phyloP scores from a whole-genome alignment of 495 filamentous ascomycete species.

The Podospora tetraspora region DNA sequence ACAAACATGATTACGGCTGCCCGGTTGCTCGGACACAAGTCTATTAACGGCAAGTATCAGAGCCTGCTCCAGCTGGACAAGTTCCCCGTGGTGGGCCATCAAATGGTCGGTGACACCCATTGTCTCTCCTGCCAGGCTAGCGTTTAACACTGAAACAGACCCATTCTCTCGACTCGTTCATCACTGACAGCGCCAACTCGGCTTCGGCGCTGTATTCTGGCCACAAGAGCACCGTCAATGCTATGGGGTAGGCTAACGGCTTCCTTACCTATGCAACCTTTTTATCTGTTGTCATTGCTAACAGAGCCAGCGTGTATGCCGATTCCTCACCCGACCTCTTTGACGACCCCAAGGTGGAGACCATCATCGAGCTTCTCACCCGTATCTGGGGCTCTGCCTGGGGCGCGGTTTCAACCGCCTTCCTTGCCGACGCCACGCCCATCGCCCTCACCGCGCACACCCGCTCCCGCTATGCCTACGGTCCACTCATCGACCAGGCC shows the following conservation, averaged over 20 bases:
- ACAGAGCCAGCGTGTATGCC: constrained; percentile 50
- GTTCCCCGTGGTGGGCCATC: constrained; percentile 66
- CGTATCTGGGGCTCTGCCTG: constrained; percentile 51
- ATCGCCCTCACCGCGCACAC: constrained; percentile 63
- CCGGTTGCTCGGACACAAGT: constrained; percentile 68
- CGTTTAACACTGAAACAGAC: constrained; percentile 27
- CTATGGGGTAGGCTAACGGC: too few relatives aligned
- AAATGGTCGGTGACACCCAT: constrained; percentile 41
- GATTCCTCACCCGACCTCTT: constrained; percentile 60
- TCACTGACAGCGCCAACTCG: constrained; percentile 73
- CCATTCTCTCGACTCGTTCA: constrained; percentile 69
- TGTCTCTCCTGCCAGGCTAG: not conserved
- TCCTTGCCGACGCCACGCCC: constrained; percentile 68
- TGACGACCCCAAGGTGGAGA: constrained; percentile 74
- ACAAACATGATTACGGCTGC: constrained; percentile 71
- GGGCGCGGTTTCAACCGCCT: constrained; percentile 59
- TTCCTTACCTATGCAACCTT: too few relatives aligned
- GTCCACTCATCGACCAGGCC: constrained; percentile 56
- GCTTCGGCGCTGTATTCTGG: constrained; percentile 69
- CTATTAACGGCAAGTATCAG: constrained; percentile 69
- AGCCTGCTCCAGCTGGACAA: constrained; percentile 61
- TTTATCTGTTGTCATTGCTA: not conserved
- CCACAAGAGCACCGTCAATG: constrained; percentile 70
- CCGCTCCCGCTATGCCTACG: constrained; percentile 55
- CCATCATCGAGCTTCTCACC: constrained; percentile 65